phyloP scores from a whole-genome alignment of 306 rosid genomes.

The Alnus glutinosa region DNA sequence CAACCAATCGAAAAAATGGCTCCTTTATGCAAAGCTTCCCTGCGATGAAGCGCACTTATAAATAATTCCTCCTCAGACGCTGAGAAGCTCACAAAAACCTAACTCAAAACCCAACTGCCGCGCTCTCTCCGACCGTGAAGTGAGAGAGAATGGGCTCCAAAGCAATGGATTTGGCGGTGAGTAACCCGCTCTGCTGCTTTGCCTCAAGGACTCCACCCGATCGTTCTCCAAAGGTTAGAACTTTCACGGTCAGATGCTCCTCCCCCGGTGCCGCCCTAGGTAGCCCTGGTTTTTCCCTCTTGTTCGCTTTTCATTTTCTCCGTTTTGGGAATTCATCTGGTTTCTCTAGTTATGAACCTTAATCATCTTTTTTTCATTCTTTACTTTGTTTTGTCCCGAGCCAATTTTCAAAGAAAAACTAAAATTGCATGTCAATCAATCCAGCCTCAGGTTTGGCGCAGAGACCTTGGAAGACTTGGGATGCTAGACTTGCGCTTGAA shows the following conservation, averaged over 20 bases:
- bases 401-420: background rate
- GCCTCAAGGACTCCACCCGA: constrained; percentile 13
- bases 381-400: background rate
- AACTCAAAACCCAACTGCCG: background rate
- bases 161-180: constrained; percentile 36
- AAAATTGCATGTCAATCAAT: background rate
- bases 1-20: background rate
- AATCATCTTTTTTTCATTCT: background rate
- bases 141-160: constrained; percentile 39
- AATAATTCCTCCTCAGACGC: background rate
- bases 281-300: background rate
- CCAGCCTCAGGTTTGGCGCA: constrained; percentile 49
- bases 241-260: constrained; percentile 47
- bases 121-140: background rate
- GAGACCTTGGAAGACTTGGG: constrained; percentile 88
- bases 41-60: background rate
- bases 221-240: constrained; percentile 24
- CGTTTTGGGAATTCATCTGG: no score
- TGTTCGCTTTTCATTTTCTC: background rate
- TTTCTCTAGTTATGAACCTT: background rate
- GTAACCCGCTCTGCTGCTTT: constrained; percentile 24
- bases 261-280: constrained; percentile 27
- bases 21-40: no score
- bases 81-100: background rate
- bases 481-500: constrained; percentile 86